Conservation (phyloP, 2,329 filamentous ascomycete genomes). For the Colletotrichum simmondsii region DNA sequence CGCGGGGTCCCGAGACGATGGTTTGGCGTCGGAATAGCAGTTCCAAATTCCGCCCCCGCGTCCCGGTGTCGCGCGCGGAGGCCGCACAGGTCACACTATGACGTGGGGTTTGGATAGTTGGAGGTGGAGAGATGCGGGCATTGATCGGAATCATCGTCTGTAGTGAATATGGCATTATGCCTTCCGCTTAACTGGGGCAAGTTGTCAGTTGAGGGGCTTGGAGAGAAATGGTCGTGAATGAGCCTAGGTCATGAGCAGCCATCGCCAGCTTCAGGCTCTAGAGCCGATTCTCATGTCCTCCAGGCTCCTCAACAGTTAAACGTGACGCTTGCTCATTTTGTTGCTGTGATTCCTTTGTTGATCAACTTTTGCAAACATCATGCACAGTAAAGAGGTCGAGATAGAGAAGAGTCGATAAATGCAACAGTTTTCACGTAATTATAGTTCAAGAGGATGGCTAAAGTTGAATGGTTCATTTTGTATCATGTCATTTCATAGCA, state of each 20-base stretch:
- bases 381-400: background rate
- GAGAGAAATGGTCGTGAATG: background rate
- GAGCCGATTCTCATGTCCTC: background rate
- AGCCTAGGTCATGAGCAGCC: no score
- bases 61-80: background rate
- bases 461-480: background rate
- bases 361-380: background rate
- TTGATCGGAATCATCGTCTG: background rate
- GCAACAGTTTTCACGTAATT: background rate
- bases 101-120: background rate
- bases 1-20: background rate
- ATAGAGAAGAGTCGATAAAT: background rate
- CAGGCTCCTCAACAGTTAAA: background rate
- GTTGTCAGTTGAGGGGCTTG: background rate
- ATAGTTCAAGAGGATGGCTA: background rate
- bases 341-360: no score
- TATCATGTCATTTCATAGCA: conserved; percentile 7
- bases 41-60: background rate
- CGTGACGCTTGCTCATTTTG: background rate
- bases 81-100: background rate
- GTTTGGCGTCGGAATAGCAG: background rate
- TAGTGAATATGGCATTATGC: background rate
- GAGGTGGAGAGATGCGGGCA: background rate
- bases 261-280: background rate
- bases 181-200: background rate